These are phyloP conservation scores for Verbascum thapsus DNA, from an alignment of 257 asterid species.

Conservation along the genomic window DNA sequence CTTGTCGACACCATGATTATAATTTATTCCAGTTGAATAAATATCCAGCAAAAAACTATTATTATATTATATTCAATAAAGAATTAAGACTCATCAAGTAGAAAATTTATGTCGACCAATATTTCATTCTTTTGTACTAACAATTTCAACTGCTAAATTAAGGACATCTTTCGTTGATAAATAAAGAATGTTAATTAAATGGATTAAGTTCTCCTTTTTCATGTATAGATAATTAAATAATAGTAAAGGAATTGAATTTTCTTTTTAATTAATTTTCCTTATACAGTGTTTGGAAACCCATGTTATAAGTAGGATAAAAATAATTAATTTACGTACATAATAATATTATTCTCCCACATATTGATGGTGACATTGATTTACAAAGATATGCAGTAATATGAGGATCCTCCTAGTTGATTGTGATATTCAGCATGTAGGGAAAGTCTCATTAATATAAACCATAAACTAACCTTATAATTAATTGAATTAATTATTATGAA, in stretches of 20 bases:
- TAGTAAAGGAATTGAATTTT: background rate
- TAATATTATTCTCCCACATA: constrained; percentile 17
- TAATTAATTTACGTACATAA: background rate
- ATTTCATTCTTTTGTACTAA: constrained; percentile 27
- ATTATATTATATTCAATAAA: too few species aligned
- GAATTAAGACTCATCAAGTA: background rate
- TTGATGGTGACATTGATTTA: constrained; percentile 31
- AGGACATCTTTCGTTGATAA: background rate
- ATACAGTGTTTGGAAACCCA: constrained; percentile 9
- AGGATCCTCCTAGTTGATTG: constrained; percentile 32
- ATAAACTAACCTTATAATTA: background rate
- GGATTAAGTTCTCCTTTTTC: constrained; percentile 16
- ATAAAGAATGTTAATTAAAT: background rate
- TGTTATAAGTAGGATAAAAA: too few species aligned
- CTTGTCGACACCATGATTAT: too few species aligned
- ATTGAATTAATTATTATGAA: background rate
- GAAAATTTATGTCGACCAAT: constrained; percentile 27
- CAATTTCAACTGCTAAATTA: constrained; percentile 16
- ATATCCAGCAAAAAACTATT: too few species aligned
- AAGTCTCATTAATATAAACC: constrained; percentile 2
- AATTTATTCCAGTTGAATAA: too few species aligned
- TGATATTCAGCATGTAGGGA: constrained; percentile 30
- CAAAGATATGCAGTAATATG: constrained; percentile 27
- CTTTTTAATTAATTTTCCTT: constrained; percentile 17
- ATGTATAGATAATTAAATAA: background rate